Conservation (phyloP, 768 basidiomycete species). For the Leccinum incarnatum region DNA sequence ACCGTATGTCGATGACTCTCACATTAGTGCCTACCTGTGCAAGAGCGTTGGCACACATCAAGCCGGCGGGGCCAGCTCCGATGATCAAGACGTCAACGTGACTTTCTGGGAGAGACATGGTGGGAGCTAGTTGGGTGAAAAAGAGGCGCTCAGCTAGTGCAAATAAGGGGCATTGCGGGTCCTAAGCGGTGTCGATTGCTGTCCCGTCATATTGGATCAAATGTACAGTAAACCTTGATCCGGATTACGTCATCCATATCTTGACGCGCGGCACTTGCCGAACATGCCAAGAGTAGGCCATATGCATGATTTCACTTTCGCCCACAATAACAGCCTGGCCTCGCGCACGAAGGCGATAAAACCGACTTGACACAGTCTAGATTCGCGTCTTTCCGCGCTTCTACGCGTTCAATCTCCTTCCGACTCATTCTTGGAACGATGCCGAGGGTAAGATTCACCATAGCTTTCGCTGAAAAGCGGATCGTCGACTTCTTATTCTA, state of each 20-base stretch:
- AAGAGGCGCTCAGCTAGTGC: not conserved
- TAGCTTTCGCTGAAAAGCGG: not conserved
- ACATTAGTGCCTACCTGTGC: constrained; percentile 37
- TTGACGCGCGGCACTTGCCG: not conserved
- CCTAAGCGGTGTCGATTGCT: not conserved
- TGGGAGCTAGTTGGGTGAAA: not conserved
- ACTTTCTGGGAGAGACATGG: constrained; percentile 23
- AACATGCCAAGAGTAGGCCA: too few relatives aligned
- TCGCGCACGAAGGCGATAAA: not conserved
- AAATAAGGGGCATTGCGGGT: not conserved
- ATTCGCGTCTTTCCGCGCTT: not conserved
- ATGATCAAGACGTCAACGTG: constrained; percentile 40
- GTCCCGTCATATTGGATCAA: not conserved
- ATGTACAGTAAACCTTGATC: not conserved
- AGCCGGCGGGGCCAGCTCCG: constrained; percentile 42
- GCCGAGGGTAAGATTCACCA: not conserved
- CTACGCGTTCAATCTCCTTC: not conserved
- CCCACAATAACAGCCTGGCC: too few relatives aligned
- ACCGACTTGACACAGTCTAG: not conserved
- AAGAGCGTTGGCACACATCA: constrained; percentile 44
- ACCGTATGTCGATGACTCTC: constrained; percentile 35
- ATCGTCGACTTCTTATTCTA: not conserved
- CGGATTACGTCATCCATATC: not conserved
- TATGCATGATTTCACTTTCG: too few relatives aligned
- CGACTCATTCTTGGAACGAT: not conserved